phyloP scores from a whole-genome alignment of 2,329 filamentous ascomycete genomes.

The Arachnomyces sp. region DNA sequence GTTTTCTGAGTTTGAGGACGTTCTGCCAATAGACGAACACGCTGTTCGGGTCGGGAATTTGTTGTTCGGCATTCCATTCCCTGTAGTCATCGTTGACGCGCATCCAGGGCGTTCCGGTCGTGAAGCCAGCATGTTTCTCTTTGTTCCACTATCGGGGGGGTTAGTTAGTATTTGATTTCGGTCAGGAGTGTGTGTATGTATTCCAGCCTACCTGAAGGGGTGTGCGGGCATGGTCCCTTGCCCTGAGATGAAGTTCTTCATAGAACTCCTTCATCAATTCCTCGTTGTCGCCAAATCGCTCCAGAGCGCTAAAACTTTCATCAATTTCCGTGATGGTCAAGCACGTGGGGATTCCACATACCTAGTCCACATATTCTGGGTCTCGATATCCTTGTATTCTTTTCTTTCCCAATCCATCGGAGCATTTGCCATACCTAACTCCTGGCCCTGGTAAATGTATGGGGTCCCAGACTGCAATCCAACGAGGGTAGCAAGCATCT shows the following conservation, averaged over 20 bases:
- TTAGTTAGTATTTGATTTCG: no score
- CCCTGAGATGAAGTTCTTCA: conserved; percentile 32
- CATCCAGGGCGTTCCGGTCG: conserved; percentile 59
- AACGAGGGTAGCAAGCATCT: conserved; percentile 52
- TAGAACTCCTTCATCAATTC: conserved; percentile 22
- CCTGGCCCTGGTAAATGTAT: conserved; percentile 63
- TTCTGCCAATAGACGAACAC: conserved; percentile 55
- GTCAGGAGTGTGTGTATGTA: no score
- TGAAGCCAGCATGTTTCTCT: conserved; percentile 57
- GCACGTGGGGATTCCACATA: conserved; percentile 33
- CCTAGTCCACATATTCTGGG: conserved; percentile 48
- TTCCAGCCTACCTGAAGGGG: conserved; percentile 54
- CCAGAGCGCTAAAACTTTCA: conserved; percentile 8
- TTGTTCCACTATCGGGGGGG: conserved; percentile 47
- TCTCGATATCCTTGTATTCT: conserved; percentile 62
- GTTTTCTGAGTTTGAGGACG: conserved; percentile 53
- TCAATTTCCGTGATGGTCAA: conserved; percentile 3
- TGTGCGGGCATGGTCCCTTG: conserved; percentile 59
- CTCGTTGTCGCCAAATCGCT: conserved; percentile 19
- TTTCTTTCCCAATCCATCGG: conserved; percentile 52
- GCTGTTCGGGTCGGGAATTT: conserved; percentile 34
- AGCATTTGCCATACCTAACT: conserved; percentile 59
- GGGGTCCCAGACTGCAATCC: conserved; percentile 53
- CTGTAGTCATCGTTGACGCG: conserved; percentile 55
- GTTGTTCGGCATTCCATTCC: conserved; percentile 52